phyloP scores from a whole-genome alignment of 306 rosid species.

The Astragalus membranaceus region DNA sequence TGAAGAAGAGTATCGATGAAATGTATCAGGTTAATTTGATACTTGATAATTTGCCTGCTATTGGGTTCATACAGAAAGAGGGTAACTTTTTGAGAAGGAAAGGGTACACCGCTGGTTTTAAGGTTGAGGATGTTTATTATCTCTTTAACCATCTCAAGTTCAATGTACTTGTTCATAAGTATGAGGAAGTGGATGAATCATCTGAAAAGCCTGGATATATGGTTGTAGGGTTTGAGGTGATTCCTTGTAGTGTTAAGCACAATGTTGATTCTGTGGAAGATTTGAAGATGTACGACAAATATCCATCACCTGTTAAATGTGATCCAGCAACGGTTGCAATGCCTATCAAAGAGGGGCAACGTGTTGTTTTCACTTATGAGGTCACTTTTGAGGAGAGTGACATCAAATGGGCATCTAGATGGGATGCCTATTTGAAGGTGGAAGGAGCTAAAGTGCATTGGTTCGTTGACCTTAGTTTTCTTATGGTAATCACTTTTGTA shows the following conservation, averaged over 20 bases:
- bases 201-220: conserved; percentile 52
- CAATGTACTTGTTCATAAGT: background rate
- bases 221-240: conserved; percentile 81
- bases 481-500: conserved; percentile 67
- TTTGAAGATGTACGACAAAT: conserved; percentile 39
- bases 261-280: conserved; percentile 37
- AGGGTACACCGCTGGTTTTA: too few relatives aligned
- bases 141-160: too few relatives aligned
- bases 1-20: conserved; percentile 65
- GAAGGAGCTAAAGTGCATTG: too few relatives aligned
- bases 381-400: conserved; percentile 11
- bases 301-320: conserved; percentile 41
- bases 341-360: conserved; percentile 58
- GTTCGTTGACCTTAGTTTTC: too few relatives aligned
- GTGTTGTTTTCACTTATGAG: conserved; percentile 58
- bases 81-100: too few relatives aligned
- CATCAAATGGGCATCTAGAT: too few relatives aligned
- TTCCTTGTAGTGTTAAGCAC: conserved; percentile 56
- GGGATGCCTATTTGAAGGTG: too few relatives aligned
- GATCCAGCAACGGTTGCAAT: conserved; percentile 58
- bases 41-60: conserved; percentile 9
- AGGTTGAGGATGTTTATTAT: too few relatives aligned
- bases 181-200: conserved; percentile 7
- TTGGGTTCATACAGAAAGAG: too few relatives aligned
- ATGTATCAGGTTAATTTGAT: conserved; percentile 77